Evolutionary conservation across 768 basidiomycete genomes (phyloP), one percentile per base, ranked within the genome.

Genomic region (Macrolepiota dolichaula): DNA sequence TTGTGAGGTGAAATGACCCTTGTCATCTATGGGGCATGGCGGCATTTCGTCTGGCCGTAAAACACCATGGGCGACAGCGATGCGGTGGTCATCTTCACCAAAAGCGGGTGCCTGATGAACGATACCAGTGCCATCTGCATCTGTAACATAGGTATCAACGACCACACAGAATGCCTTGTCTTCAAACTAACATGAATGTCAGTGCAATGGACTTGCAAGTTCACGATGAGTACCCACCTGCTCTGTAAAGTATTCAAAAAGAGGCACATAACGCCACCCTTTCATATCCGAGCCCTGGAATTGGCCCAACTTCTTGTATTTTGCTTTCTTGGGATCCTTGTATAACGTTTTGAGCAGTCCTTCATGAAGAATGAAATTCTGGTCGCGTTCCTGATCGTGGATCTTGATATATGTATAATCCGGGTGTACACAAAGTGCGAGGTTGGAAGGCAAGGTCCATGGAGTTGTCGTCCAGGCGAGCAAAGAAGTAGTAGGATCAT

Each of bases 391-490:
- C 63, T 89, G 81, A 69, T 99, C 97, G 74, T 94, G 88, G 65
- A 99, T 96, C 74, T 98, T 98, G 83, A 98, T 80, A 73, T 99
- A 99, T 32, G 86, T 94, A 71, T 89, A 94, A 65, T 96, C 92
- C 19, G 97, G 97, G 75, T 99, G 92, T 6, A 98, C 96, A 67
- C 97, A 98, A 53, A 99, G 83, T 0, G 85, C 94, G 32, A 99
- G 81, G 74, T 99, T 99, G 49, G 94, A 95, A 1, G 96, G 97
- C 4, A 98, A 79, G 0, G 97, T 98, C 95, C 96, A 99, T 0
- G 97, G 97, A 0, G 97, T 99, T 17, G 97, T 99, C 17, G 97
- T 99, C 97, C 97, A 99, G 3, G 96, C 96, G 29, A 99, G 77
- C 19, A 99, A 77, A 1, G 92, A 87, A 17, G 96, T 98, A 57